Conservation (phyloP, 225 moss, liverwort and hornwort species). For the Asterella californica region DNA sequence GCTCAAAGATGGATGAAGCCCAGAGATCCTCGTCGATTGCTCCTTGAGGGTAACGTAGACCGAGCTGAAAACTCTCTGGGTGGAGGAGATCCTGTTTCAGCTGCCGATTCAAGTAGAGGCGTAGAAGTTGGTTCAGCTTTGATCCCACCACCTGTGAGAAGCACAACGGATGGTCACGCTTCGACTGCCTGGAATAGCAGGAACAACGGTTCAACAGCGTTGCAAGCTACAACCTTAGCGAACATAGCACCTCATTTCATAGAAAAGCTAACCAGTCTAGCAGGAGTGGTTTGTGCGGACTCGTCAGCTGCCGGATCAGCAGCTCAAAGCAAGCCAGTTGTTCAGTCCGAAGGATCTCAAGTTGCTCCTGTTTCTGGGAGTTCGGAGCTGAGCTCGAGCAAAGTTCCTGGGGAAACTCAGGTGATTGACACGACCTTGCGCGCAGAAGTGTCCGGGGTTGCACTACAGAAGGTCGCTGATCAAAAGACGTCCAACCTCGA, state of each 20-base stretch:
- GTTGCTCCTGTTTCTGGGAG: neutral
- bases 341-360: conserved; percentile 18
- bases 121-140: conserved; percentile 8
- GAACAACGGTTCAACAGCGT: conserved; percentile 3
- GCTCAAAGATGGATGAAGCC: conserved; percentile 75
- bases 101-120: conserved; percentile 29
- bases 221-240: conserved; percentile 11
- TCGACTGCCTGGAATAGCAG: neutral
- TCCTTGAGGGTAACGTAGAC: conserved; percentile 52
- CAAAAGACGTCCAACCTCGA: conserved; percentile 37
- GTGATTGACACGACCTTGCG: neutral
- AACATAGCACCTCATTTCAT: conserved; percentile 23
- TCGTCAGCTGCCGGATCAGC: conserved; percentile 5
- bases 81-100: conserved; percentile 34
- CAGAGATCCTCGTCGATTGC: conserved; percentile 78
- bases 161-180: conserved; percentile 11
- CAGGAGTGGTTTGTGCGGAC: conserved; percentile 17
- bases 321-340: conserved; percentile 18
- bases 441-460: conserved; percentile 2
- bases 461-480: conserved; percentile 8
- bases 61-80: conserved; percentile 29
- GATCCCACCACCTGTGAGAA: neutral
- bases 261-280: conserved; percentile 17
- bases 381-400: neutral
- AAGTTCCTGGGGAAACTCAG: neutral